Percentiles rank a stretch among this genome's conserved stretches.
phyloP scores from a whole-genome alignment of 331 rosid genomes.

The Malus hybrid region DNA sequence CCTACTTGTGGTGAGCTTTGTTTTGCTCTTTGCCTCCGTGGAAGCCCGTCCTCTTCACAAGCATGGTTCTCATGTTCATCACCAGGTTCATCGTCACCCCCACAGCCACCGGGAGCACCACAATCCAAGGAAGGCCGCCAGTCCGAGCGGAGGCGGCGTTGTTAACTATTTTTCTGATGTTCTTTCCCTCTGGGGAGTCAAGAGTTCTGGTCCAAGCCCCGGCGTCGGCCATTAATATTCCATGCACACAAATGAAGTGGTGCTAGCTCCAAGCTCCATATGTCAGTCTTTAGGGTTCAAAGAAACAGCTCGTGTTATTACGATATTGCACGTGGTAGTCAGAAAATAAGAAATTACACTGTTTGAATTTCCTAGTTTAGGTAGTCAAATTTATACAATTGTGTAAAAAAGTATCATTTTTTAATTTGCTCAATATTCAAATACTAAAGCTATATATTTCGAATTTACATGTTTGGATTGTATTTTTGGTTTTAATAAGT shows the following conservation, averaged over 20 bases:
- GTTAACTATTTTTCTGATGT: constrained; percentile 8
- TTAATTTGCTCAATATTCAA: constrained; percentile 1
- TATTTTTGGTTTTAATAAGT: too few species aligned
- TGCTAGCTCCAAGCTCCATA: not conserved
- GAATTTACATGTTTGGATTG: not conserved
- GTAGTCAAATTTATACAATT: not conserved
- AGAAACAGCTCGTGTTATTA: not conserved
- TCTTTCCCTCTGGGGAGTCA: constrained; percentile 22
- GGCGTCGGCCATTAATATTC: constrained; percentile 23
- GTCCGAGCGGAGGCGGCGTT: constrained; percentile 2
- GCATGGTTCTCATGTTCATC: constrained; percentile 2
- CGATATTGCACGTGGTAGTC: not conserved
- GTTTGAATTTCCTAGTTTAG: not conserved
- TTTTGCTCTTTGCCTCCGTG: constrained; percentile 8
- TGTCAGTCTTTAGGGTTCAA: not conserved
- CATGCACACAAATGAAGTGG: not conserved
- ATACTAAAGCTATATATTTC: not conserved
- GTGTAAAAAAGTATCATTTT: not conserved
- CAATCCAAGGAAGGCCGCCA: not conserved
- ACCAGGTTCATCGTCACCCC: not conserved
- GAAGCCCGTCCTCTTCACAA: constrained; percentile 10
- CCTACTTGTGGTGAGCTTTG: constrained; percentile 13
- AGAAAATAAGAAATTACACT: not conserved
- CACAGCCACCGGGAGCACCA: constrained; percentile 1
- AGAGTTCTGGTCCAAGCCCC: constrained; percentile 19